phyloP scores from a whole-genome alignment of 169 alveolate species.

The Besnoitia besnoiti region DNA sequence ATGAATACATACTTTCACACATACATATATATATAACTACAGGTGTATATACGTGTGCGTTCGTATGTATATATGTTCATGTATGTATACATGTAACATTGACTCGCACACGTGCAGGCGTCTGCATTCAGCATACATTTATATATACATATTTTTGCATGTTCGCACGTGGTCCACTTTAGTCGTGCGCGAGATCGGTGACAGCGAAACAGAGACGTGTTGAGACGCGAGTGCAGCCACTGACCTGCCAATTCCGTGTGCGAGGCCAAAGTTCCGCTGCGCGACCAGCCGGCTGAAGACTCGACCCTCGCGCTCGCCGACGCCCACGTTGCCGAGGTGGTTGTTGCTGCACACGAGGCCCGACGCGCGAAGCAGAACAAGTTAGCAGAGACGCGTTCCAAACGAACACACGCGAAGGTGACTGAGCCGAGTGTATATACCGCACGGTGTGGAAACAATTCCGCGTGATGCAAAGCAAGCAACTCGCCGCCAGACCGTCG shows the following conservation, averaged over 20 bases:
- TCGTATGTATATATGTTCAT: not conserved
- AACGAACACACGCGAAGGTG: not conserved
- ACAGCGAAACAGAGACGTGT: not conserved
- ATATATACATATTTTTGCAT: no score
- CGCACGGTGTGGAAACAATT: no score
- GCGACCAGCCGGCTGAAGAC: slow-evolving; percentile 80
- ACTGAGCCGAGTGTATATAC: no score
- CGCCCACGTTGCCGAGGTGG: slow-evolving; percentile 81
- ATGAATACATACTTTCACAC: no score
- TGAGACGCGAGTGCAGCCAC: no score
- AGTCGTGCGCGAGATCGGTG: no score
- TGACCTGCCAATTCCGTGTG: slow-evolving; percentile 87
- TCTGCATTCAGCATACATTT: not conserved
- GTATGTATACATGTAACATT: not conserved
- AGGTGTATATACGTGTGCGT: no score
- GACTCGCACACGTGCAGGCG: not conserved
- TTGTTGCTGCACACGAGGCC: slow-evolving; percentile 84
- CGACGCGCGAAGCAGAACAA: not conserved
- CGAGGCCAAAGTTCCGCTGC: slow-evolving; percentile 80
- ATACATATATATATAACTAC: no score
- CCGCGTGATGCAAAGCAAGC: no score
- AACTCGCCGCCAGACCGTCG: no score
- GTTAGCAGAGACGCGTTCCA: not conserved
- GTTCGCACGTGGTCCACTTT: no score
- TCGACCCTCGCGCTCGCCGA: slow-evolving; percentile 93